A percentile compares a stretch with the other conserved stretches of the same genome.
These are phyloP conservation scores for Arabidopsis arenosa DNA, from an alignment of 345 rosid species.

Conservation along the genomic window DNA sequence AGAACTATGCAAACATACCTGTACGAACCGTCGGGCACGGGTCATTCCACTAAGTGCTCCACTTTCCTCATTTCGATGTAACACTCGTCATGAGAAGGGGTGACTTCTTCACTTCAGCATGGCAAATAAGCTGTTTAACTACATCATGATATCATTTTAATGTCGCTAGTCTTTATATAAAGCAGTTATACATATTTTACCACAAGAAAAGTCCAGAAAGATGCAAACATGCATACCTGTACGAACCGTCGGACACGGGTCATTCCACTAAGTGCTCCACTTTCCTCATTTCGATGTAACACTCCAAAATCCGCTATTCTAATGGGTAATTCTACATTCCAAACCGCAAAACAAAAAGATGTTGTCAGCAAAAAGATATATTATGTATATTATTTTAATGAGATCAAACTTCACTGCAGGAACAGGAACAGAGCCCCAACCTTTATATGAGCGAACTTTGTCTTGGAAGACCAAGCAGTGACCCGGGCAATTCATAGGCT, in stretches of 20 bases:
- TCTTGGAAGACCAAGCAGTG: too few relatives aligned
- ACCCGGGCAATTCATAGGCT: neutral
- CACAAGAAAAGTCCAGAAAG: neutral
- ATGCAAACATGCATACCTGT: slow-evolving; percentile 53
- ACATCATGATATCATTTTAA: too few relatives aligned
- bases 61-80: slow-evolving; percentile 91
- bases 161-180: too few relatives aligned
- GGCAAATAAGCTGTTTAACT: too few relatives aligned
- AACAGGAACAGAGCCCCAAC: neutral
- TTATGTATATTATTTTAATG: too few relatives aligned
- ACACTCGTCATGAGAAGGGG: slow-evolving; percentile 53
- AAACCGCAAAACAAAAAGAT: neutral
- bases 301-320: slow-evolving; percentile 87
- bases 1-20: slow-evolving; percentile 42
- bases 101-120: too few relatives aligned
- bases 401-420: neutral
- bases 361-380: slow-evolving; percentile 7
- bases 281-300: slow-evolving; percentile 87
- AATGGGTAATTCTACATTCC: slow-evolving; percentile 73
- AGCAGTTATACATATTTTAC: too few relatives aligned
- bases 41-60: slow-evolving; percentile 87
- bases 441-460: too few relatives aligned
- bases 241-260: slow-evolving; percentile 83
- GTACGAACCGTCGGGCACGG: slow-evolving; percentile 81
- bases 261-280: slow-evolving; percentile 85